Percentiles rank a stretch among this genome's conserved stretches.
These are phyloP conservation scores for Phytophthora cryptogea DNA, from an alignment of 352 stramenopile genomes.

Conservation along the genomic window DNA sequence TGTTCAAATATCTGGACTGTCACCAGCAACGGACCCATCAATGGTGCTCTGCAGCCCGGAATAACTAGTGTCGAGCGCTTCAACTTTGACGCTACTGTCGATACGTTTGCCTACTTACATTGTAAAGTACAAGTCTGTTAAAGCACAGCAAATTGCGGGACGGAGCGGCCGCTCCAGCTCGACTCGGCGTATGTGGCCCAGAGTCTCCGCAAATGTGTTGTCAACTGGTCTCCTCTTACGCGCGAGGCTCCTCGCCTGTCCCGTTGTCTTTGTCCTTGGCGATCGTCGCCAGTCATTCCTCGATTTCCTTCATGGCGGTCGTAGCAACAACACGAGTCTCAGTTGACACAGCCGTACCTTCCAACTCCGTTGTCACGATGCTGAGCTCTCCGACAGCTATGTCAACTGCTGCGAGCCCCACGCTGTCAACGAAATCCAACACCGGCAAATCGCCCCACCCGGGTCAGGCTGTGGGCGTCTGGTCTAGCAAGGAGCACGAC, in stretches of 20 bases:
- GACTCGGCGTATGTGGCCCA: conserved; percentile 23
- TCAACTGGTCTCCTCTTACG: conserved; percentile 9
- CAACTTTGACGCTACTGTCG: conserved; percentile 15
- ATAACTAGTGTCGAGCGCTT: conserved; percentile 16
- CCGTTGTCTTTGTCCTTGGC: conserved; percentile 20
- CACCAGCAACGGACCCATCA: conserved; percentile 15
- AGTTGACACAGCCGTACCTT: conserved; percentile 6
- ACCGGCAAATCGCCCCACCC: conserved; percentile 2
- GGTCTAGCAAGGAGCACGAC: conserved; percentile 64
- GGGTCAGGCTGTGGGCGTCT: conserved; percentile 41
- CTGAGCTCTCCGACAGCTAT: conserved; percentile 16
- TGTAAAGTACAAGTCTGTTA: background rate
- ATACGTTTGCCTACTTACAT: conserved; percentile 1
- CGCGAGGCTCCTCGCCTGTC: conserved; percentile 17
- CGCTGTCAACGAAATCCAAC: conserved; percentile 9
- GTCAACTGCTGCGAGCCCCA: background rate
- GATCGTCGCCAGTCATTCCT: conserved; percentile 23
- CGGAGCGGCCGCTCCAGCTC: conserved; percentile 5
- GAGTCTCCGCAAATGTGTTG: conserved; percentile 28
- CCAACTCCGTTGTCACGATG: conserved; percentile 13
- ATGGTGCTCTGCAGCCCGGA: conserved; percentile 4
- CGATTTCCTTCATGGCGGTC: conserved; percentile 29
- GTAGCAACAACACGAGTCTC: conserved; percentile 21
- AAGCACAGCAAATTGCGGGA: conserved; percentile 16
- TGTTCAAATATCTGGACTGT: conserved; percentile 36